phyloP scores from a whole-genome alignment of 306 rosid genomes.

The Cucurbita maxima region DNA sequence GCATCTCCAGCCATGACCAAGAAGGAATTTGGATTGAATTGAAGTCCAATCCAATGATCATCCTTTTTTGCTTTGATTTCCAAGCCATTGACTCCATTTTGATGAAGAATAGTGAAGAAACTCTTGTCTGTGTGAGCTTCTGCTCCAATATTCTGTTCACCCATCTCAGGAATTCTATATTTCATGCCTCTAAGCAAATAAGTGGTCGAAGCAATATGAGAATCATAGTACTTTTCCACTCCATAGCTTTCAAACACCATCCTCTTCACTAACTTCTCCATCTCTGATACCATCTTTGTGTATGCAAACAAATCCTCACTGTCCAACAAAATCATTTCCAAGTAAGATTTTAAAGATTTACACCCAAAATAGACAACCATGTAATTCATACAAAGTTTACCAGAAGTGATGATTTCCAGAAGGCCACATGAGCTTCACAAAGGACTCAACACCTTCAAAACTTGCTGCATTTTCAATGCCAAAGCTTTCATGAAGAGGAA shows the following conservation, averaged over 20 bases:
- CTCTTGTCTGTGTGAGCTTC: constrained; percentile 13
- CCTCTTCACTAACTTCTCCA: constrained; percentile 12
- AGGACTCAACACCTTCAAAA: background rate
- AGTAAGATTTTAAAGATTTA: too few relatives aligned
- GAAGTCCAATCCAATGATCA: constrained; percentile 10
- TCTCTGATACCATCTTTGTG: constrained; percentile 4
- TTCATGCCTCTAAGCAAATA: constrained; percentile 4
- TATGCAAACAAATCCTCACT: constrained; percentile 6
- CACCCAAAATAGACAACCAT: too few relatives aligned
- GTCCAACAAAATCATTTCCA: background rate
- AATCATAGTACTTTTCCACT: constrained; percentile 7
- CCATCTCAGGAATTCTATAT: constrained; percentile 8
- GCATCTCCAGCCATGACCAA: constrained; percentile 18
- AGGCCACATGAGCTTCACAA: constrained; percentile 21
- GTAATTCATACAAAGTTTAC: background rate
- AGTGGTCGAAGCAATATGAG: constrained; percentile 10
- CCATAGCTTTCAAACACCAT: constrained; percentile 22
- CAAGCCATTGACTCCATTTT: constrained; percentile 17
- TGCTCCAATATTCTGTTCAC: background rate
- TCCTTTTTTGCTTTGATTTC: constrained; percentile 3
- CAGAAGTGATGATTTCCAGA: constrained; percentile 12
- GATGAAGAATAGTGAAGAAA: constrained; percentile 12
- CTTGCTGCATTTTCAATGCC: constrained; percentile 1
- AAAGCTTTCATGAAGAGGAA: constrained; percentile 13
- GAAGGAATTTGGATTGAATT: constrained; percentile 13